Conservation (phyloP, 2,329 filamentous ascomycete genomes). For the Sporothrix euskadiensis region DNA sequence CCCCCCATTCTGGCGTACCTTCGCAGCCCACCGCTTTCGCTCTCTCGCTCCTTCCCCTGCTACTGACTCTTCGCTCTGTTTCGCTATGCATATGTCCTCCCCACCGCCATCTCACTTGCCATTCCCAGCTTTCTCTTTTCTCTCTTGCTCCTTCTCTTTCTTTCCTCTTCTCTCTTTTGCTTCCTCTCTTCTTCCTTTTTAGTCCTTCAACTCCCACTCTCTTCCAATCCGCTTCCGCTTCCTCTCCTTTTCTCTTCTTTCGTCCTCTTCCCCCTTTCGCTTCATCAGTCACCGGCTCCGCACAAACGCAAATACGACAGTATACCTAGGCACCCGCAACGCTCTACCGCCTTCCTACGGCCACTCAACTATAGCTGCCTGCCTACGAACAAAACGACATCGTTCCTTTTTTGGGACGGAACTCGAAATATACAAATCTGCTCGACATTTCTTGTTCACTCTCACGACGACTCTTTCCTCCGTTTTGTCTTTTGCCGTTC, state of each 20-base stretch:
- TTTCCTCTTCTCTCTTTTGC: slow-evolving; percentile 34
- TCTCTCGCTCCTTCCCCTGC: slow-evolving; percentile 1
- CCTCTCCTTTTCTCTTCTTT: slow-evolving; percentile 35
- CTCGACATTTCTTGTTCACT: slow-evolving; percentile 15
- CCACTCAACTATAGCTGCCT: slow-evolving; percentile 5
- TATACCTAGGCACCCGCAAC: not conserved
- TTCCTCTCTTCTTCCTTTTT: slow-evolving; percentile 38
- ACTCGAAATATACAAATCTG: slow-evolving; percentile 18
- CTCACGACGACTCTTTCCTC: not conserved
- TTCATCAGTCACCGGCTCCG: slow-evolving; percentile 30
- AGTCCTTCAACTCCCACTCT: slow-evolving; percentile 33
- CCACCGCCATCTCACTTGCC: slow-evolving; percentile 31
- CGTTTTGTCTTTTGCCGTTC: slow-evolving; percentile 26
- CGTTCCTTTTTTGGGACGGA: not conserved
- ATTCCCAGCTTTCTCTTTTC: slow-evolving; percentile 32
- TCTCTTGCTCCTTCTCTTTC: slow-evolving; percentile 36
- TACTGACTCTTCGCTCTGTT: slow-evolving; percentile 36
- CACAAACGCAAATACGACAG: slow-evolving; percentile 28
- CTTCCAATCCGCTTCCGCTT: slow-evolving; percentile 23
- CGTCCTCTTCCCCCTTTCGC: slow-evolving; percentile 40
- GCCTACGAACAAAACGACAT: slow-evolving; percentile 5
- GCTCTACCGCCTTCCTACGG: not conserved
- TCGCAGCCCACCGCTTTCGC: slow-evolving; percentile 27
- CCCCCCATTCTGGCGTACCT: slow-evolving; percentile 1
- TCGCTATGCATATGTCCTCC: slow-evolving; percentile 26